Base-by-base conservation (phyloP, 192 early-diverging fungal species). In the Rhizoclosmatium sp. region DNA sequence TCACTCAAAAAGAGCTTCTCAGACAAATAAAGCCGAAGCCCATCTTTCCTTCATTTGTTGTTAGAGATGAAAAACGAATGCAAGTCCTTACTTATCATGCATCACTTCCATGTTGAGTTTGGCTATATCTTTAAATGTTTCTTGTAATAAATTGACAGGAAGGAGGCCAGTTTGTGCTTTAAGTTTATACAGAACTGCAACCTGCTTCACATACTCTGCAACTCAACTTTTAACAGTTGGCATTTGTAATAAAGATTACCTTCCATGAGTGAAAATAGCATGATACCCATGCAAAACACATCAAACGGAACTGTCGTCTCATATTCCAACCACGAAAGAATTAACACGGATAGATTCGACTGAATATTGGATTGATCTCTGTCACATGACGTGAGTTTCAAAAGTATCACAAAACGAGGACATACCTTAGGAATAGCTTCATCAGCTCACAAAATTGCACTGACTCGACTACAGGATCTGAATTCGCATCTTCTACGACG, bases 231-330 rank as follows among this genome's bases (percentile, higher is more conserved):
- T 9, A 5, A 40, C 21, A 7, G 41, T 21, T 40, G 61, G 7
- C 10, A 1, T 39, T 64, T 41, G 7, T 64, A 9, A 19, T 64
- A 39, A 64, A 64, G 7, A 68, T 62, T 71, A 80, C 78, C 78
- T 16, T 65, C 69, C 19, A 80, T 61, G 2, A 80, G 31, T 9
- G 70, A 80, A 65, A 74, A 48, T 3, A 73, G 4, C 42, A 80
- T 9, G 12, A 21, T 48, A 31, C 45, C 59, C 78, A 61, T 71
- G 5, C 61, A 21, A 72, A 80, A 80, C 9, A 73, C 48, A 39
- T 72, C 71, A 59, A 73, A 80, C 2, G 69, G 73, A 62, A 73
- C 70, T 65, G 49, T 61, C 7, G 44, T 14, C 61, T 80, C 78
- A 31, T 48, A 51, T 16, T 80, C 78, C 61, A 65, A 3, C 78